Evolutionary conservation across 441 rosid species (phyloP).

Genomic region (Adansonia gregorii): DNA sequence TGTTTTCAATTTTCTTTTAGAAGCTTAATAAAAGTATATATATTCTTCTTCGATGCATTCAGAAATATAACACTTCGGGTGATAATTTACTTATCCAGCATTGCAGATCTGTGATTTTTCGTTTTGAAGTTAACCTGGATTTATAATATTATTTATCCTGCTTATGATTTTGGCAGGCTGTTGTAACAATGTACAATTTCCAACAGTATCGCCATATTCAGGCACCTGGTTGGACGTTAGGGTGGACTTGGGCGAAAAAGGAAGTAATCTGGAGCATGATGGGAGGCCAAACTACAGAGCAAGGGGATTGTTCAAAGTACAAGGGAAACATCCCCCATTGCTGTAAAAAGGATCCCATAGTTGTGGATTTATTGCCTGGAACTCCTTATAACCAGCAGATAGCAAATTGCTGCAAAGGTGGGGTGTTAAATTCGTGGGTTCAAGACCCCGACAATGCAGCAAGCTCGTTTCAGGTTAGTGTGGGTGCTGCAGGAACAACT

Average conservation of each 20-base stretch:
- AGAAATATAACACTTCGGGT: not conserved
- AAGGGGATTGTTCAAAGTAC: constrained; percentile 75
- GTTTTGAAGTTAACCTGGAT: not conserved
- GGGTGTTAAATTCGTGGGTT: constrained; percentile 61
- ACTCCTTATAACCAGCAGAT: constrained; percentile 66
- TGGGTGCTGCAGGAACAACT: constrained; percentile 70
- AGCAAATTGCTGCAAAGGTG: constrained; percentile 68
- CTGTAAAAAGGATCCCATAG: constrained; percentile 64
- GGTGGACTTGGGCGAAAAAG: constrained; percentile 76
- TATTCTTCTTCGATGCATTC: not conserved
- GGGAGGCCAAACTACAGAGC: constrained; percentile 62
- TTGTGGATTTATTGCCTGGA: constrained; percentile 61
- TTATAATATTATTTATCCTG: constrained; percentile 12
- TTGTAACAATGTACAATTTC: constrained; percentile 64
- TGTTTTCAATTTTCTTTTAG: not conserved
- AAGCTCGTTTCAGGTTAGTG: constrained; percentile 72
- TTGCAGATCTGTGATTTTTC: not conserved
- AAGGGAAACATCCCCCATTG: constrained; percentile 64
- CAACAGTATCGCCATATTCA: constrained; percentile 67
- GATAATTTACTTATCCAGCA: not conserved
- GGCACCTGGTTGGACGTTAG: constrained; percentile 72
- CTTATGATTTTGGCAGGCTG: constrained; percentile 48
- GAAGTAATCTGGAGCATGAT: constrained; percentile 75
- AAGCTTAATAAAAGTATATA: not conserved
- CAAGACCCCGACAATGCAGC: constrained; percentile 55